phyloP scores from a whole-genome alignment of 345 rosid species.

The Citrus unshiu region DNA sequence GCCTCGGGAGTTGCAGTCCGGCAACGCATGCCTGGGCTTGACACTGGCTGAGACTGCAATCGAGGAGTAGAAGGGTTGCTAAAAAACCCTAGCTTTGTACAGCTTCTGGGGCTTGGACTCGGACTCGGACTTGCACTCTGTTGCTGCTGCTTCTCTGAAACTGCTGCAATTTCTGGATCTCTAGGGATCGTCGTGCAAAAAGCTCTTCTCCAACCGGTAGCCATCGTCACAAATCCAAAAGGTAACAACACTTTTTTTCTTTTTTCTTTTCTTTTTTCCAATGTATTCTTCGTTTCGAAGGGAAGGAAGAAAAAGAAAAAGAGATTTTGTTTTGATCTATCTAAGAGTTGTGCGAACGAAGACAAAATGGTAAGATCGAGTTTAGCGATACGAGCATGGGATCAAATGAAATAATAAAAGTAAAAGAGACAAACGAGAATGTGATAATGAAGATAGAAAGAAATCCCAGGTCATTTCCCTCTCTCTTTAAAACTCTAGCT shows the following conservation, averaged over 20 bases:
- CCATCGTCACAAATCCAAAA: conserved; percentile 39
- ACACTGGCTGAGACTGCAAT: conserved; percentile 19
- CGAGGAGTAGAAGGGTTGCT: conserved; percentile 78
- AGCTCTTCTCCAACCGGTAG: conserved; percentile 96
- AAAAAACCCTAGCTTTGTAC: conserved; percentile 53
- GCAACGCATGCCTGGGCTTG: conserved; percentile 52
- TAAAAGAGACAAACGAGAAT: conserved; percentile 24
- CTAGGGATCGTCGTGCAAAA: conserved; percentile 77
- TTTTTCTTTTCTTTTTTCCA: too few species aligned
- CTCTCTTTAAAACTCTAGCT: background rate
- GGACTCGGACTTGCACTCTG: conserved; percentile 12
- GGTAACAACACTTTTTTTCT: background rate
- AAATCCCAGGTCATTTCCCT: background rate
- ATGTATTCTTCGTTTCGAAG: background rate
- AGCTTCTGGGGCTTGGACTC: conserved; percentile 51
- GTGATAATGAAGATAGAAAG: conserved; percentile 9
- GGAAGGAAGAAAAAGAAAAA: conserved; percentile 9
- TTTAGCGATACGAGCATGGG: conserved; percentile 24
- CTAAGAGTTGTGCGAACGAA: conserved; percentile 30
- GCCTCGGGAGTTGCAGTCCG: conserved; percentile 25
- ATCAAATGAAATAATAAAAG: conserved; percentile 25
- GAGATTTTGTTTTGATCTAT: conserved; percentile 29
- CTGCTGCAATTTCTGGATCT: conserved; percentile 39
- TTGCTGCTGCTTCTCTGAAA: conserved; percentile 34
- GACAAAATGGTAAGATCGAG: conserved; percentile 40